phyloP scores from a whole-genome alignment of 2,329 filamentous ascomycete genomes.

The Cytospora leucostoma region DNA sequence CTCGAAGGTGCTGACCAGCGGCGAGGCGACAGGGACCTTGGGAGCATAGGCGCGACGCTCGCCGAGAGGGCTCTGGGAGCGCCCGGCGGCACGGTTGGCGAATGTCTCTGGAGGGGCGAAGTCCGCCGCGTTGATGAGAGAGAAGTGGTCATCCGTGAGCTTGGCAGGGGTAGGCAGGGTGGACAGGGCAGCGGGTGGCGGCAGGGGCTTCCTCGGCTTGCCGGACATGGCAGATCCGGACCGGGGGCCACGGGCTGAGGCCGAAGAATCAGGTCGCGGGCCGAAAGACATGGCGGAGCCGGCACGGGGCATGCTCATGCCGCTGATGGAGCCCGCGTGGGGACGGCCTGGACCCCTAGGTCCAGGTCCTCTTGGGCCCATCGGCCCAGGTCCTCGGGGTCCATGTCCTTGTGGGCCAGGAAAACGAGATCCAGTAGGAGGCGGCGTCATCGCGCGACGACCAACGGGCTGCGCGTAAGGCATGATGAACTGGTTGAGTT shows the following conservation, averaged over 20 bases:
- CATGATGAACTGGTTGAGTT: conserved; percentile 71
- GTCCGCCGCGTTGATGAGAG: conserved; percentile 68
- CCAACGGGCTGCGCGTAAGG: conserved; percentile 83
- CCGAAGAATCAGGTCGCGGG: conserved; percentile 38
- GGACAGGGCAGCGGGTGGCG: conserved; percentile 72
- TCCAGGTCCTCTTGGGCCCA: conserved; percentile 26
- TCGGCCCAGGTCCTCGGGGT: conserved; percentile 26
- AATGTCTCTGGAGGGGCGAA: conserved; percentile 79
- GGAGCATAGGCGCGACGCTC: conserved; percentile 73
- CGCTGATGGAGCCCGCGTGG: conserved; percentile 52
- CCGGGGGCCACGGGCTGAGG: conserved; percentile 45
- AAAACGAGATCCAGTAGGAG: conserved; percentile 60
- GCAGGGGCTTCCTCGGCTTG: conserved; percentile 50
- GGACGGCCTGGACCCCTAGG: conserved; percentile 37
- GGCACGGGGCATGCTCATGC: conserved; percentile 54
- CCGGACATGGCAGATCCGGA: conserved; percentile 50
- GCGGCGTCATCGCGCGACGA: conserved; percentile 94
- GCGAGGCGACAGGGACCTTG: conserved; percentile 72
- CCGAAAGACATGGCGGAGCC: conserved; percentile 42
- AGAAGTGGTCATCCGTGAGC: conserved; percentile 78
- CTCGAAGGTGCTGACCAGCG: conserved; percentile 80
- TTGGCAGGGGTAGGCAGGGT: conserved; percentile 84
- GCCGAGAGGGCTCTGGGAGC: conserved; percentile 64
- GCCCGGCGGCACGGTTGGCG: conserved; percentile 69
- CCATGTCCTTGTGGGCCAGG: conserved; percentile 40